phyloP scores from a whole-genome alignment of 1,284 basidiomycete species.

The Pseudozyma tsukubaensis region DNA sequence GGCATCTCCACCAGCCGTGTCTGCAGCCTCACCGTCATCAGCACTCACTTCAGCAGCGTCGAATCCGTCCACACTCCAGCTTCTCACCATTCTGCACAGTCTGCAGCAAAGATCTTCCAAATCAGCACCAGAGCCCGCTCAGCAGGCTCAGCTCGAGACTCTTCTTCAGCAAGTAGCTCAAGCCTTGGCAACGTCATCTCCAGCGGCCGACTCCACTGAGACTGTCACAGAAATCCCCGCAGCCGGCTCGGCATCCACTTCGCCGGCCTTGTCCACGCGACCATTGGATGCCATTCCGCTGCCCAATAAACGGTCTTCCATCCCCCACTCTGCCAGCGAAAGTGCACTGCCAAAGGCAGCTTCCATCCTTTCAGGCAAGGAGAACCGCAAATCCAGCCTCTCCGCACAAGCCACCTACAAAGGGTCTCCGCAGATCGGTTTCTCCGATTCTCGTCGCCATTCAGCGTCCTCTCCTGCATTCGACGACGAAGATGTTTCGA shows the following conservation, averaged over 20 bases:
- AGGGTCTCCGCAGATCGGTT: constrained; percentile 16
- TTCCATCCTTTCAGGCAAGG: constrained; percentile 21
- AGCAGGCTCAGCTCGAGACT: constrained; percentile 47
- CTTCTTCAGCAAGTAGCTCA: constrained; percentile 42
- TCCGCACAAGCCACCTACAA: constrained; percentile 8
- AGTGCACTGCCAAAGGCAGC: no score
- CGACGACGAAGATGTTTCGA: constrained; percentile 23
- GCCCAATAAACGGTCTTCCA: constrained; percentile 17
- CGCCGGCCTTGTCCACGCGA: constrained; percentile 21
- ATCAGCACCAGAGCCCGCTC: constrained; percentile 46
- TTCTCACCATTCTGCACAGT: constrained; percentile 44
- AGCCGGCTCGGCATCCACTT: constrained; percentile 10
- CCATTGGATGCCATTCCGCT: constrained; percentile 28
- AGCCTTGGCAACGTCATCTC: constrained; percentile 27
- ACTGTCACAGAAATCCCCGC: background rate
- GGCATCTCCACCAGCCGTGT: constrained; percentile 15
- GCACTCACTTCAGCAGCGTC: constrained; percentile 23
- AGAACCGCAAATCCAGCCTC: constrained; percentile 21
- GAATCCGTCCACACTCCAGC: constrained; percentile 40
- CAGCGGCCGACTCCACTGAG: constrained; percentile 12
- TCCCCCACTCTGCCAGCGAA: constrained; percentile 11
- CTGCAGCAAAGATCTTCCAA: constrained; percentile 44
- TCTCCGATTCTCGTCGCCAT: constrained; percentile 17
- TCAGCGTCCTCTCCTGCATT: constrained; percentile 20
- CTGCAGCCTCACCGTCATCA: constrained; percentile 16